Evolutionary conservation across 371 early-diverging fungal genomes (phyloP), one percentile per base, ranked within the genome.

Genomic region (Umbelopsis sp.): DNA sequence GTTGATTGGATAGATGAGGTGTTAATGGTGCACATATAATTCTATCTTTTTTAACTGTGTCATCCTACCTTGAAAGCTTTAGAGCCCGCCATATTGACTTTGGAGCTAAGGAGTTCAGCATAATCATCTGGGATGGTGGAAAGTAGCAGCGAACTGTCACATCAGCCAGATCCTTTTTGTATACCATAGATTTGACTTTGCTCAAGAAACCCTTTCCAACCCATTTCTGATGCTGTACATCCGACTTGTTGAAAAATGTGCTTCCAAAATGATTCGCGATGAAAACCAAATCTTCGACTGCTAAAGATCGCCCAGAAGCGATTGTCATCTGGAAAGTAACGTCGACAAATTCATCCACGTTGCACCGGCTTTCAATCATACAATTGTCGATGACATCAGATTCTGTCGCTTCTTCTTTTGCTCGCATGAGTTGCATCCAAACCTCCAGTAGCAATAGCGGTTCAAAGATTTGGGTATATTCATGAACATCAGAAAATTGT

Each of bases 381-480:
- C 84, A 75, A 5, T 83, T 63, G 52, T 84, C 76, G 46, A 87
- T 70, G 6, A 79, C 70, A 67, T 83, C 78, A 5, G 81, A 67
- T 38, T 88, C 76, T 2, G 77, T 67, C n/a, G 77, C 73, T 52
- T 91, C 88, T 63, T 94, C 94, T 44, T 87, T 86, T 1, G 93
- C 82, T 11, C 91, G 84, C 67, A 87, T 74, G 32, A 97, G 71
- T 69, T 94, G 94, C 70, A 88, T 83, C 96, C 96, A 96, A 53
- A 90, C 86, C 75, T 98, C 98, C 9, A 94, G 73, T 18, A 96
- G 68, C 50, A 96, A 65, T 50, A 98, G 72, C 0, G 96, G 96
- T 74, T 96, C 95, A 72, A 97, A 93, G 1, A 80, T 73, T 10
- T 69, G 63, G 5, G 76, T 72, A 71, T 97, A 98, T 50, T 89